These are phyloP conservation scores for Penicillium sp. DNA, from an alignment of 2,329 filamentous ascomycete species.

Conservation along the genomic window DNA sequence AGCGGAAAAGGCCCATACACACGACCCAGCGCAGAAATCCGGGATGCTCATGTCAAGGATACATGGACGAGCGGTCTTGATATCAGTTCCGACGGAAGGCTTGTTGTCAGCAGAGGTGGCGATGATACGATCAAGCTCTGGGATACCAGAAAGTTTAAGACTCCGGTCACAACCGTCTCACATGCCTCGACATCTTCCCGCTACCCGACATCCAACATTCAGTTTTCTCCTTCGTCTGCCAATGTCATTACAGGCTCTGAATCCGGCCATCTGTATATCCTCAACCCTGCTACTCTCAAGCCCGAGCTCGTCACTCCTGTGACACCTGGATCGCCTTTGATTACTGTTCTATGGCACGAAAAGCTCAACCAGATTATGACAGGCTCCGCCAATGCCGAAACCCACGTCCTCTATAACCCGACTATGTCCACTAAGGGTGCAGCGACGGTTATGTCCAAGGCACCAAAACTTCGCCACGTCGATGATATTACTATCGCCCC, in stretches of 20 bases:
- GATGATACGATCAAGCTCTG: constrained; percentile 93
- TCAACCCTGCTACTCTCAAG: constrained; percentile 87
- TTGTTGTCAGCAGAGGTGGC: constrained; percentile 86
- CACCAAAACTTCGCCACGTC: constrained; percentile 90
- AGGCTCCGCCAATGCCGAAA: constrained; percentile 86
- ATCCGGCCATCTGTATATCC: constrained; percentile 81
- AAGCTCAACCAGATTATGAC: constrained; percentile 96
- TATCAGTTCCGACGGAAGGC: constrained; percentile 83
- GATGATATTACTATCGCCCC: constrained; percentile 93
- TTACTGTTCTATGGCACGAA: constrained; percentile 85
- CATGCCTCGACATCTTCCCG: constrained; percentile 81
- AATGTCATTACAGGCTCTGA: constrained; percentile 87
- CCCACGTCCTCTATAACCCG: constrained; percentile 87
- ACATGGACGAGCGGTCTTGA: constrained; percentile 93
- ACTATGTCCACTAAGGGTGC: constrained; percentile 77
- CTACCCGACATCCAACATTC: constrained; percentile 81
- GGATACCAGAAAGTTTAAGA: constrained; percentile 95
- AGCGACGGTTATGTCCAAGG: constrained; percentile 84
- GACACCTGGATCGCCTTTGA: constrained; percentile 78
- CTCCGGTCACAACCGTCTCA: constrained; percentile 73
- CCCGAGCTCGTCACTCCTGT: constrained; percentile 83
- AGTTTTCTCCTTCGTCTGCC: constrained; percentile 79
- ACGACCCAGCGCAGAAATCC: constrained; percentile 77
- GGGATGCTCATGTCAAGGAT: constrained; percentile 74
- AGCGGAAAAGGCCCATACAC: constrained; percentile 81